Base-by-base conservation (phyloP, 768 basidiomycete species). In the Suillus brevipes region DNA sequence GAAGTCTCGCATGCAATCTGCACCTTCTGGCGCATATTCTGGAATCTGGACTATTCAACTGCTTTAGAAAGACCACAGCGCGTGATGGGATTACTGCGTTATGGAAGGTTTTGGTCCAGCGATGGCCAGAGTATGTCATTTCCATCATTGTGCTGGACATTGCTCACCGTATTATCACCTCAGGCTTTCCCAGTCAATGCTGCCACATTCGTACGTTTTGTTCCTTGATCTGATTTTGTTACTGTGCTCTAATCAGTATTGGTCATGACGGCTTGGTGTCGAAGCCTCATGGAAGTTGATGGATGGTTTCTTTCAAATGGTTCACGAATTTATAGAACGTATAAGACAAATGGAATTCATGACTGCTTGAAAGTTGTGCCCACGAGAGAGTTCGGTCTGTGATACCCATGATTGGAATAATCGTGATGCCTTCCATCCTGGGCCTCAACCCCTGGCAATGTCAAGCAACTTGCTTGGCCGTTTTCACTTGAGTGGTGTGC, bases 141-240 rank as follows among this genome's bases (percentile, higher is more conserved):
- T 59, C 57, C 55, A 25, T 61, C 37, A 47, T 60, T 55, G 13
- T 55, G 36, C 40, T 42, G 25, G 42, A 52, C 45, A 1, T 38
- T 63, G n/a, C 28, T n/a, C 6, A 56, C 57, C 57, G 14, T 47
- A 4, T 16, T 49, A n/a, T 31, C 63, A 37, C 37, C 50, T 16
- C 68, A 95, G 87, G 96, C 96, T 49, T 97, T 97, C 87, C 96
- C 96, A 14, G 96, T 96, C 34, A 99, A 99, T 77, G 96, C 96
- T 66, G 95, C 96, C 50, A 90, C 91, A 60, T 94, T 95, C 79
- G 91, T 95, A 72, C 80, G 91, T 85, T 31, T 36, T 62, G 53
- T 28, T 69, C 55, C 63, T 56, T 40, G 57, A 10, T 62, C 52
- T 55, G 7, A 40, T 10, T 13, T 12, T 28, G 16, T 28, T 12